Base-by-base conservation (phyloP, 306 rosid species). In the Cyamopsis tetragonoloba region DNA sequence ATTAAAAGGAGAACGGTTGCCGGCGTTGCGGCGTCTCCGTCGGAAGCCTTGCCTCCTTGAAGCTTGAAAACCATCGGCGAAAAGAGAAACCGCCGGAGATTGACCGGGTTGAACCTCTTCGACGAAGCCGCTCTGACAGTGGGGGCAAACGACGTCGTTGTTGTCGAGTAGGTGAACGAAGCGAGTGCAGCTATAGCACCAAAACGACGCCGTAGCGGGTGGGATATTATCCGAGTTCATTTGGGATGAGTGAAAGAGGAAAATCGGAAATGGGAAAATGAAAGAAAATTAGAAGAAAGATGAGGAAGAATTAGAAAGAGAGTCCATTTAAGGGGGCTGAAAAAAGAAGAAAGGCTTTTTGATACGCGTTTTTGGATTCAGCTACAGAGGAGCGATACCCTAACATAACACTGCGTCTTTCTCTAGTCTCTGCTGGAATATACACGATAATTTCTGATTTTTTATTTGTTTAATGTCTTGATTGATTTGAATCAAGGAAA, bases 151-250 rank as follows among this genome's bases (percentile, higher is more conserved):
- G 50, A 92, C 65, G 57, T 78, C 35, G 77, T 81, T 70, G 0
- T 75, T 77, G 9, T 27, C 70, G 4, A 37, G 39, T 31, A 86
- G 76, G 18, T 73, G 76, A 60, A 89, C 83, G 76, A 83, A 85
- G 0, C 96, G 89, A 0, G 79, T 71, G 79, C 96, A 92, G 12
- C 93, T 79, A 75, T 87, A 86, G 68, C 98, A 92, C 98, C 96
- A 89, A 78, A 82, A 89, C 82, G 96, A 92, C 68, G 88, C 41
- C 71, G 87, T 74, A 10, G 87, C 44, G 34, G 79, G 74, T 31
- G 70, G 13, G 75, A 71, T 73, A 5, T n/a, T n/a, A n/a, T 70
- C 82, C 19, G 71, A 55, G 56, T 56, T 56, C 87, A 86, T 81
- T 11, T 18, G 4, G 20, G 35, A 11, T 1, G 3, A 34, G 38